Conservation (phyloP, 139 green algal species). For the Astrephomene gubernaculifera region DNA sequence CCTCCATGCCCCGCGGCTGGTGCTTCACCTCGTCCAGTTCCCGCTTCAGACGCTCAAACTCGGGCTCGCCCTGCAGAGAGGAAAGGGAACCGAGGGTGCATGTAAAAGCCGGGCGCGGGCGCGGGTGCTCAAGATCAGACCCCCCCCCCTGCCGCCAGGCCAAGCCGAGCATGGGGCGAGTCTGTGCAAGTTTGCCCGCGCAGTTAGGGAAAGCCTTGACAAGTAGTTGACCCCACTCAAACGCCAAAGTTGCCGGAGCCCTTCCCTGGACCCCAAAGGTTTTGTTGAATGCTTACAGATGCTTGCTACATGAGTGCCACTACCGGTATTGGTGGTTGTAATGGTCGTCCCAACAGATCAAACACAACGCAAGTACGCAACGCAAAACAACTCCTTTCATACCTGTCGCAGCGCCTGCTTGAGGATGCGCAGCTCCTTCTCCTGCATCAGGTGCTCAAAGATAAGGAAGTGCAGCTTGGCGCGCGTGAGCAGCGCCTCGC, state of each 20-base stretch:
- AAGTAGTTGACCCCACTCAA: not conserved
- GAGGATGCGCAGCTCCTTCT: slow-evolving; percentile 65
- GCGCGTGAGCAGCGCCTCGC: slow-evolving; percentile 83
- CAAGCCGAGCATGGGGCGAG: no score
- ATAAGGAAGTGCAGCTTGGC: slow-evolving; percentile 85
- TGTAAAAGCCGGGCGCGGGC: not conserved
- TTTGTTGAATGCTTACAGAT: no score
- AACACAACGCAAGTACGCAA: not conserved
- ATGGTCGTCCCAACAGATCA: no score
- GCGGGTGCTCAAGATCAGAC: not conserved
- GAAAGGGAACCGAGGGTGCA: not conserved
- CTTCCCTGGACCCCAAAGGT: no score
- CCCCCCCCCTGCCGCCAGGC: not conserved
- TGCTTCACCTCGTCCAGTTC: slow-evolving; percentile 90
- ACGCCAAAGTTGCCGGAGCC: not conserved
- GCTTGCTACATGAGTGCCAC: no score
- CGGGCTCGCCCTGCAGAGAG: slow-evolving; percentile 75
- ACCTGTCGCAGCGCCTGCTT: slow-evolving; percentile 78
- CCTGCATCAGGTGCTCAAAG: slow-evolving; percentile 70
- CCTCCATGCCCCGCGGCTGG: slow-evolving; percentile 70
- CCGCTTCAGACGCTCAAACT: slow-evolving; percentile 87
- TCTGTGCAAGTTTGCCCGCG: no score
- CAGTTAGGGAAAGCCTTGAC: no score
- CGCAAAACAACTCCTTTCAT: no score
- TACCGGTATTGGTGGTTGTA: no score